Percentiles rank a stretch among this genome's conserved stretches.
Conservation (phyloP, 2,329 filamentous ascomycete genomes). For the Fusarium sp. region DNA sequence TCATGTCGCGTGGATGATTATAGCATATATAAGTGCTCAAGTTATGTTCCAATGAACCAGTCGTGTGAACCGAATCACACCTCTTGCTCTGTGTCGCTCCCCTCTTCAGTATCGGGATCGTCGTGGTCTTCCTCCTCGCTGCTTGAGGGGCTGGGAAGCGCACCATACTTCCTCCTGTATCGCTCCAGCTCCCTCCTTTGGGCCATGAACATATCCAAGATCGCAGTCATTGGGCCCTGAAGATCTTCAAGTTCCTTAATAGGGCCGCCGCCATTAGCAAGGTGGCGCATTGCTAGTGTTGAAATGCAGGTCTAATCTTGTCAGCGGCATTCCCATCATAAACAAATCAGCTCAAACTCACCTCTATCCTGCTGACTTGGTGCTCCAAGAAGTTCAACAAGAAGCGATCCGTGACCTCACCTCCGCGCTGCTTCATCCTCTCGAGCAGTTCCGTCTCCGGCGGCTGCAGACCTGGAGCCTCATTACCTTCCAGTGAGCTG, state of each 20-base stretch:
- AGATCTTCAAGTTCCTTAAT: conserved; percentile 76
- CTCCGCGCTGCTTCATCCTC: conserved; percentile 71
- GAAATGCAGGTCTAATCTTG: conserved; percentile 77
- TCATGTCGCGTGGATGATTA: conserved; percentile 34
- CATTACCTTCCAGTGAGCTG: conserved; percentile 81
- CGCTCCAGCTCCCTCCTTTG: conserved; percentile 73
- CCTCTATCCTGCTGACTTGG: conserved; percentile 95
- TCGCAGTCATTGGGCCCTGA: conserved; percentile 79
- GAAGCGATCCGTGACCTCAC: conserved; percentile 89
- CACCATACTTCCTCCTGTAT: conserved; percentile 67
- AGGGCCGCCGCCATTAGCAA: conserved; percentile 74
- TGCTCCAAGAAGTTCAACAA: conserved; percentile 92
- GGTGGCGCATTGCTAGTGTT: conserved; percentile 81
- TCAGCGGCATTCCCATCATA: conserved; percentile 36
- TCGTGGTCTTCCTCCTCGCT: conserved; percentile 31
- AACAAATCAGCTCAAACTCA: conserved; percentile 76
- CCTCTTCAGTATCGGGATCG: conserved; percentile 39
- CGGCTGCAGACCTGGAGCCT: conserved; percentile 72
- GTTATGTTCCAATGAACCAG: not conserved
- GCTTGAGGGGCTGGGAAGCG: conserved; percentile 48
- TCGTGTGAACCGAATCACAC: conserved; percentile 19
- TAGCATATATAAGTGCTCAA: conserved; percentile 34
- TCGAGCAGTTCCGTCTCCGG: conserved; percentile 88
- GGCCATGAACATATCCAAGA: conserved; percentile 70
- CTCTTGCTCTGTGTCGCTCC: conserved; percentile 47